Evolutionary conservation across 2,329 filamentous ascomycete genomes (phyloP), one percentile per base, ranked within the genome.

Genomic region (Diaporthe batatas): DNA sequence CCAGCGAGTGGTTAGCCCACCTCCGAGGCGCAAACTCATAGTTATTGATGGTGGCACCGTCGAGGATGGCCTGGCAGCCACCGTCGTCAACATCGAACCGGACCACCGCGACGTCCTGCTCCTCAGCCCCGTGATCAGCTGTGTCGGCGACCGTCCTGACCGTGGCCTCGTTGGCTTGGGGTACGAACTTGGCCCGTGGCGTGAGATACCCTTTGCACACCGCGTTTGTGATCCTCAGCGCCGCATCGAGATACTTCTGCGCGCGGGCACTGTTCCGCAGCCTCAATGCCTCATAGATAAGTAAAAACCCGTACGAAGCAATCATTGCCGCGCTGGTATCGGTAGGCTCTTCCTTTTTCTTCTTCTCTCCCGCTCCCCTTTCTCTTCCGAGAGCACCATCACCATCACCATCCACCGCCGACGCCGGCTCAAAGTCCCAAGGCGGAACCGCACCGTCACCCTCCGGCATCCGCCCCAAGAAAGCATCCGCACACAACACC

Each of bases 41-140:
- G 74, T 85, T 84, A 70, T 86, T 86, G 14, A 85, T 84, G 1
- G 85, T 87, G 6, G 84, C 82, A 67, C 85, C 83, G 16, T 80
- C 78, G 10, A 88, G 74, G 23, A 88, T 86, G 8, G 83, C 85
- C 68, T 86, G 85, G 2, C 79, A 81, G 18, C 78, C 77, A 1
- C 76, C 77, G 12, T 62, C 58, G 39, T 62, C 58, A 39, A 62
- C 58, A 1, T 47, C 58, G 5, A 62, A 62, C 36, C 79, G 73
- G 10, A 77, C 76, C 16, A 77, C 71, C 5, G 42, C 23, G 2
- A 73, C 65, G 18, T 71, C 57, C 32, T 76, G 73, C 25, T 64
- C 59, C 16, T 73, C 73, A 8, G 64, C 64, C 7, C 75, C 75
- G 49, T 76, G 71, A 55, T 81, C 78, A 4, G 78, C 78, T 1